phyloP scores from a whole-genome alignment of 164 flowering plant species.

The Berberis thunbergii region DNA sequence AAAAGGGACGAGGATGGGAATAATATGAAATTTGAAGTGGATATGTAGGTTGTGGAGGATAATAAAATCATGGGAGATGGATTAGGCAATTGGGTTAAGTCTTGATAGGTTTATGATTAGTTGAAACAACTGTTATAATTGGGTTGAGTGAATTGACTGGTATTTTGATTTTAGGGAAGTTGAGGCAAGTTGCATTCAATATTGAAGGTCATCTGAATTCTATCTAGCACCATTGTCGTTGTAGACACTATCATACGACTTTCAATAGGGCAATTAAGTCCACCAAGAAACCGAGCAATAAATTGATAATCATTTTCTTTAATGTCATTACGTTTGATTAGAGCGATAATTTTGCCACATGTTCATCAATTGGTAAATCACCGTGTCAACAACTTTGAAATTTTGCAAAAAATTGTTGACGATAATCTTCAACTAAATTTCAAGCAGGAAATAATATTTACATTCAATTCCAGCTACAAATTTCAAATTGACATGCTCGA shows the following conservation, averaged over 20 bases:
- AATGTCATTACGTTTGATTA: not conserved
- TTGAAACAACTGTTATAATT: not conserved
- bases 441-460: not conserved
- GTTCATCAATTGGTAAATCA: not conserved
- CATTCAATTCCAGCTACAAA: not conserved
- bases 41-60: not conserved
- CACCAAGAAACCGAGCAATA: not conserved
- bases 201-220: not conserved
- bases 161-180: not conserved
- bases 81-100: not conserved
- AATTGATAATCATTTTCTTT: not conserved
- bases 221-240: not conserved
- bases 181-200: not conserved
- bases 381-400: conserved; percentile 1
- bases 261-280: not conserved
- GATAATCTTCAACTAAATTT: not conserved
- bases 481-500: too few species aligned
- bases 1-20: not conserved
- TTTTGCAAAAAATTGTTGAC: not conserved
- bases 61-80: not conserved
- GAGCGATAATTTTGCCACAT: not conserved
- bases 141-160: not conserved
- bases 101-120: not conserved
- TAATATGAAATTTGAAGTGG: not conserved
- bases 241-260: not conserved